phyloP scores from a whole-genome alignment of 2,329 filamentous ascomycete species.

The Alternaria gaisen region DNA sequence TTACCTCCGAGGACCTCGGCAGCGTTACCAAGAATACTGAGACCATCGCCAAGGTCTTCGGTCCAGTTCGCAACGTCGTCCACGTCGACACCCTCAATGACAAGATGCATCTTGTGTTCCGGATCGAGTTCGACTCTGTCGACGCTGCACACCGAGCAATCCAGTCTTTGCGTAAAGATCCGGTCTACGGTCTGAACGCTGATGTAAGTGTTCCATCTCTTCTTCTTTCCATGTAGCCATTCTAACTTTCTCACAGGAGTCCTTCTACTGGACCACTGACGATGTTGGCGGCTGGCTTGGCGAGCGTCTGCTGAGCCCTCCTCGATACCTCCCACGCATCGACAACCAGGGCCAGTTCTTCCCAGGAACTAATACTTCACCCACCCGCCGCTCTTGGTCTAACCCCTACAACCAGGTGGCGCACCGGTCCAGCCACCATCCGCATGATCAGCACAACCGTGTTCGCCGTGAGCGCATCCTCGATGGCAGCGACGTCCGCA shows the following conservation, averaged over 20 bases:
- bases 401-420: neutral
- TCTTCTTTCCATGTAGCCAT: constrained; percentile 2
- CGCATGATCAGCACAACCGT: constrained; percentile 48
- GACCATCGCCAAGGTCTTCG: constrained; percentile 27
- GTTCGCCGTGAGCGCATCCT: constrained; percentile 51
- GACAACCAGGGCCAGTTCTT: constrained; percentile 35
- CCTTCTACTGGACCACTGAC: constrained; percentile 31
- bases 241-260: constrained; percentile 32
- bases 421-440: constrained; percentile 21
- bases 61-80: constrained; percentile 27
- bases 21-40: constrained; percentile 24
- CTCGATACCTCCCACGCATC: constrained; percentile 29
- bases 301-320: constrained; percentile 27
- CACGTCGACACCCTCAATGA: constrained; percentile 29
- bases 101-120: constrained; percentile 33
- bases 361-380: constrained; percentile 24
- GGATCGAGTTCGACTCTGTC: constrained; percentile 44
- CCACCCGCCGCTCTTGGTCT: neutral
- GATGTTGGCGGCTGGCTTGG: constrained; percentile 30
- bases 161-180: constrained; percentile 23
- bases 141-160: constrained; percentile 40
- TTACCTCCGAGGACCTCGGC: constrained; percentile 26
- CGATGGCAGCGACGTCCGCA: constrained; percentile 59
- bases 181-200: constrained; percentile 21
- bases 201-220: constrained; percentile 22